A percentile compares a stretch with the other conserved stretches of the same genome.
phyloP scores from a whole-genome alignment of 2,329 filamentous ascomycete genomes.

The Calycina herbarum region DNA sequence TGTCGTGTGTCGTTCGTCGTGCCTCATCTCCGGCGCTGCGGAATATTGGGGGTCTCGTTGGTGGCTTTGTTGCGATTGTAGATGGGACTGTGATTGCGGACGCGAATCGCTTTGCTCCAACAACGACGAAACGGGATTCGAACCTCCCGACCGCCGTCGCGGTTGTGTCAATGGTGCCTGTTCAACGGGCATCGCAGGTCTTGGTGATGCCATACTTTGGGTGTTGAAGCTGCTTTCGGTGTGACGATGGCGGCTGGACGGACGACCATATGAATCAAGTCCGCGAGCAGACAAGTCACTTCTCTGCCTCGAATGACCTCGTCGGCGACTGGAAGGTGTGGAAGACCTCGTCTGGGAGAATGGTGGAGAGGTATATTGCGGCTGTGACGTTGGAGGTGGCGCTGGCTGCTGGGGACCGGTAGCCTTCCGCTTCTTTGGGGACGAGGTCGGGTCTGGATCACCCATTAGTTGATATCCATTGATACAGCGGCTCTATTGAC shows the following conservation, averaged over 20 bases:
- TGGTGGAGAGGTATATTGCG: conserved; percentile 53
- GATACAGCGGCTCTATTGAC: conserved; percentile 48
- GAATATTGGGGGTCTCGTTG: conserved; percentile 30
- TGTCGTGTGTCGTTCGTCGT: conserved; percentile 32
- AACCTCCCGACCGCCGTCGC: conserved; percentile 31
- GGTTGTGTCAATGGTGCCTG: conserved; percentile 23
- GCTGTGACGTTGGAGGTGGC: conserved; percentile 47
- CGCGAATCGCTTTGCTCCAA: conserved; percentile 34
- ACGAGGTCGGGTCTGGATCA: conserved; percentile 63
- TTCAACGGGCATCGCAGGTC: conserved; percentile 15
- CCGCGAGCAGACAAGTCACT: conserved; percentile 55
- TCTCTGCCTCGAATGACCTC: conserved; percentile 62
- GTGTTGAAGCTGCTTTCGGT: conserved; percentile 32
- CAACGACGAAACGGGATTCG: conserved; percentile 35
- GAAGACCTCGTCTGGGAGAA: conserved; percentile 55
- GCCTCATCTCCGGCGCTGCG: conserved; percentile 34
- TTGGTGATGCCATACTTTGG: conserved; percentile 28
- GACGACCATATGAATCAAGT: conserved; percentile 40
- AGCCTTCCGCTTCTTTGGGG: conserved; percentile 84
- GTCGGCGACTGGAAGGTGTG: conserved; percentile 53
- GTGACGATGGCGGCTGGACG: conserved; percentile 41
- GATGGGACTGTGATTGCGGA: conserved; percentile 23
- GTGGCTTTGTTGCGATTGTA: conserved; percentile 26
- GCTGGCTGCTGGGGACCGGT: conserved; percentile 52
- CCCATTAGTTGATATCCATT: conserved; percentile 36